A percentile compares a stretch with the other conserved stretches of the same genome.
phyloP scores from a whole-genome alignment of 306 rosid species.

The Biancaea sappan region DNA sequence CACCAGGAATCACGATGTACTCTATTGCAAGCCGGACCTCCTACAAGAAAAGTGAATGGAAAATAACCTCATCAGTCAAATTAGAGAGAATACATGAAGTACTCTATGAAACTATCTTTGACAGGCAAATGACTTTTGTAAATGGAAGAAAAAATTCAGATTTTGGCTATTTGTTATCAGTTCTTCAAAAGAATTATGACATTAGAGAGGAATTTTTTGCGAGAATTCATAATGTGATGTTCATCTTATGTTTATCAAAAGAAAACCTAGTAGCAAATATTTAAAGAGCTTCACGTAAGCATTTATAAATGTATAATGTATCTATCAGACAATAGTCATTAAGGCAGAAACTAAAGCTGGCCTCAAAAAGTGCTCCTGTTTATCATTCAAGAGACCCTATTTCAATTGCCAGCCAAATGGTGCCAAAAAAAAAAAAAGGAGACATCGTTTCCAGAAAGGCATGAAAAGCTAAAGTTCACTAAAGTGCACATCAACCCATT shows the following conservation, averaged over 20 bases:
- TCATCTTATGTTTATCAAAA: not conserved
- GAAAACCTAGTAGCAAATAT: not conserved
- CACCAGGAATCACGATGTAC: constrained; percentile 97
- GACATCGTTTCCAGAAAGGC: not conserved
- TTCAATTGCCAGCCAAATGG: not conserved
- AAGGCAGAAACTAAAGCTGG: not conserved
- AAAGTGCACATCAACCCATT: too few species aligned
- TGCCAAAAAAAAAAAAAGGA: not conserved
- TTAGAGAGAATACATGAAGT: not conserved
- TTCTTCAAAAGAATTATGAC: not conserved
- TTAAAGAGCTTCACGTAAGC: too few species aligned
- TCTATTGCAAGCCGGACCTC: constrained; percentile 99
- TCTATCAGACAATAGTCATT: not conserved
- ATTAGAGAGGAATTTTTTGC: not conserved
- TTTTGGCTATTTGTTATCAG: not conserved
- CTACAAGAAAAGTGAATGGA: constrained; percentile 42
- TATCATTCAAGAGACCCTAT: not conserved
- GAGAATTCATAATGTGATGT: not conserved
- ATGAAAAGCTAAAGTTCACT: not conserved
- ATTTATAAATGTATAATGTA: not conserved
- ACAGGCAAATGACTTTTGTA: not conserved
- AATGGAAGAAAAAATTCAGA: not conserved
- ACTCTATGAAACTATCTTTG: not conserved
- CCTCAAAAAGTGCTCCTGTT: not conserved
- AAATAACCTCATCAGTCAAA: not conserved